Evolutionary conservation across 2,329 filamentous ascomycete genomes (phyloP).

Genomic region (Berkeleyomyces rouxiae): DNA sequence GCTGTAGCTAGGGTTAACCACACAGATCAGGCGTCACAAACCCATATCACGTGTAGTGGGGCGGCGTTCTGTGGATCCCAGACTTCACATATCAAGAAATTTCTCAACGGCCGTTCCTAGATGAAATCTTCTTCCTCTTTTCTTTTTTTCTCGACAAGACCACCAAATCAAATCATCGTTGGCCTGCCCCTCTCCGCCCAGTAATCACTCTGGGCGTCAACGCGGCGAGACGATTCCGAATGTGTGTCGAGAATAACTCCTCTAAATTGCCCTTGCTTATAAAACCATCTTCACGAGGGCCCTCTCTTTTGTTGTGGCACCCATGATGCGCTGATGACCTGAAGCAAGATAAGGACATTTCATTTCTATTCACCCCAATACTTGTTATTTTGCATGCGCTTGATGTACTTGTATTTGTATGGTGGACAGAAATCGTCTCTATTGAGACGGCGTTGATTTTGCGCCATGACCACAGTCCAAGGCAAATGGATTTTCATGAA

Average conservation of each 20-base stretch:
- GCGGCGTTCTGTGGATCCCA: not conserved
- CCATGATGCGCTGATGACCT: constrained; percentile 55
- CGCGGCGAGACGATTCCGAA: constrained; percentile 32
- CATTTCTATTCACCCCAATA: not conserved
- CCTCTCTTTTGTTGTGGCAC: constrained; percentile 30
- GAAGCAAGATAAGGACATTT: constrained; percentile 42
- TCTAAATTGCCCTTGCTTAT: constrained; percentile 34
- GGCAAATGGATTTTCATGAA: not conserved
- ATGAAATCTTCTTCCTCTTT: constrained; percentile 15
- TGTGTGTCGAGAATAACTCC: constrained; percentile 40
- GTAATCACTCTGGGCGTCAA: constrained; percentile 18
- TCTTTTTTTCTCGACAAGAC: constrained; percentile 25
- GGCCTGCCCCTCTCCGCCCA: constrained; percentile 17
- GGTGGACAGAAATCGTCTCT: too few relatives aligned
- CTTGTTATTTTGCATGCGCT: not conserved
- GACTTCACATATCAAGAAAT: constrained; percentile 7
- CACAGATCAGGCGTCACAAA: not conserved
- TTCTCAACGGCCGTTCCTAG: not conserved
- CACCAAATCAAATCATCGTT: constrained; percentile 29
- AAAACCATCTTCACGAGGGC: constrained; percentile 56
- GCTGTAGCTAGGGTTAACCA: constrained; percentile 4
- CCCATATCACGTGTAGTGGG: not conserved
- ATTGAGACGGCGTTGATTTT: too few relatives aligned
- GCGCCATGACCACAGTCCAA: not conserved
- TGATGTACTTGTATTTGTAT: not conserved